Base-by-base conservation (phyloP, 441 rosid genomes). In the Erodium trifolium region DNA sequence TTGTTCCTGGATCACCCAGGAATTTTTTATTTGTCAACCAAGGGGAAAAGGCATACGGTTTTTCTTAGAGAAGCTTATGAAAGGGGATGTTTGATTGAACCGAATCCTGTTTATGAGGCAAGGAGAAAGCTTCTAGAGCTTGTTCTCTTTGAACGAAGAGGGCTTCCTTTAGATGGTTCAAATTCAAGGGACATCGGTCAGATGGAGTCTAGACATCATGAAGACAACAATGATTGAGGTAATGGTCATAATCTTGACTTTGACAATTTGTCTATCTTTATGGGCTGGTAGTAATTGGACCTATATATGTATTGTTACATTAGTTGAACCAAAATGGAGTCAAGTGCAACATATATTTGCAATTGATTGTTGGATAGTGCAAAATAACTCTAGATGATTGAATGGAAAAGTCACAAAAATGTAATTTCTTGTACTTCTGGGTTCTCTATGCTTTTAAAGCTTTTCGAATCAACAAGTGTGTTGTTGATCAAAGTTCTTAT, bases 1-100 rank as follows among this genome's bases (percentile, higher is more conserved):
- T 76, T 91, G 83, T 87, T 93, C 82, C 82, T 93, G 82, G 96
- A 89, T 81, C 96, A 91, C 72, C 96, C 95, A 0, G 95, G 98
- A 3, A 80, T 91, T 63, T 89, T 88, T 83, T 89, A 87, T 73
- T 67, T 89, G 75, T 93, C 93, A 9, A 91, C 92, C 3, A 87
- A 91, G 77, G 97, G 93, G 62, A 85, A 89, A 68, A 87, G 78
- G 68, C 96, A 91, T 72, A 89, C 90, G 0, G 83, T 93, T 68
- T 91, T 91, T 73, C 85, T 89, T 9, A 87, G 98, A 79, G 97
- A 93, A 78, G 93, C 89, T 3, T 91, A 89, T 68, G 89, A 85
- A 72, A 88, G 89, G 71, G 96, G 86, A 23, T 75, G 83, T 64
- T 77, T 91, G 73, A 74, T 85, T 4, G 80, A 79, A 49, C 85